Evolutionary conservation across 2,329 filamentous ascomycete genomes (phyloP), one percentile per base, ranked within the genome.

Genomic region (Mycogone perniciosa): DNA sequence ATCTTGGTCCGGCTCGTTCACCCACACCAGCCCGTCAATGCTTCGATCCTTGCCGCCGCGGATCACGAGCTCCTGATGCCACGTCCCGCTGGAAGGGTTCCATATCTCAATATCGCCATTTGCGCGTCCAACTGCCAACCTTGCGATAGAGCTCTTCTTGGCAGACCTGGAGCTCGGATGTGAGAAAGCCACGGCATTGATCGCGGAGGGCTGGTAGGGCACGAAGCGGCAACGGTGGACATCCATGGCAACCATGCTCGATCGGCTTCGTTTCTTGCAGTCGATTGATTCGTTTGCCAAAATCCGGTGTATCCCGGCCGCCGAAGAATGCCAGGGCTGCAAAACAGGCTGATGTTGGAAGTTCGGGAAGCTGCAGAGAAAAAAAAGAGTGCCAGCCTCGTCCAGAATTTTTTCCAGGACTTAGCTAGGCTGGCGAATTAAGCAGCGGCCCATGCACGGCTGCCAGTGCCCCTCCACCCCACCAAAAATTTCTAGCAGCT

Each of bases 91-190:
- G 48, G 84, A 73, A 3, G 92, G 90, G 67, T 96, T 96, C 93
- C 93, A 99, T 57, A 99, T 90, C 71, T 99, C 93, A 60, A 99
- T 93, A 64, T 96, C 89, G 60, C 93, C 93, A 67, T 97, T 96
- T 52, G 89, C 87, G 58, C 93, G 85, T 54, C 93, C 93, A 61
- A 99, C 81, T 2, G 93, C 93, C 49, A 97, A 80, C 59, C 90
- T 83, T 77, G 82, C 55, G 76, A 80, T 26, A 78, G 76, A 60
- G 70, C 77, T 60, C 66, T 75, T 66, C 67, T 64, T 72, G 56
- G 71, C 68, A 54, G 76, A 71, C 58, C 70, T 69, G 46, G 71
- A 57, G 54, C 69, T 74, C 20, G 86, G 76, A 66, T 96, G 88
- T 5, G 93, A 96, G 69, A 99, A 97, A 59, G 92, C 89, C 65